Evolutionary conservation across 352 stramenopile species (phyloP), one percentile per base, ranked within the genome.

Genomic region (Hyaloperonospora brassicae): DNA sequence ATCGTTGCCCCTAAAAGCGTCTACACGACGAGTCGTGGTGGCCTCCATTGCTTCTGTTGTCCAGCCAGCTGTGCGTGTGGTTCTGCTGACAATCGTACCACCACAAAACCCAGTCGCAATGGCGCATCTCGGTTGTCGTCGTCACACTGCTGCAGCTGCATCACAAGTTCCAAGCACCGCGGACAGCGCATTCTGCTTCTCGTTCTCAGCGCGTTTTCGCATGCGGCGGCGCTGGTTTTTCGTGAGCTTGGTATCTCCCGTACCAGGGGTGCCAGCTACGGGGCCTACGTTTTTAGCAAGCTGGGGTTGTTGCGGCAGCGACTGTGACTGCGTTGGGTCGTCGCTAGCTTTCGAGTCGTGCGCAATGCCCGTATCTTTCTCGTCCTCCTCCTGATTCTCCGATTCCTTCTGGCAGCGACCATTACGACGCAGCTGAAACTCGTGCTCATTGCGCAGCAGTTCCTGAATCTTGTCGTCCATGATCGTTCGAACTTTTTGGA

Each of bases 221-320:
- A 87, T 72, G 14, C 81, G 81, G 6, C 79, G 81, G 36, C 81
- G 78, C 66, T 87, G 76, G 62, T 89, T 91, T 69, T 91, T 91
- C 41, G 69, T 84, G 23, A 91, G 63, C 49, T 87, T 88, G 14
- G 55, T 42, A 17, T 68, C 54, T 3, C 60, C 63, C 34, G 71
- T 72, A 3, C 53, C 65, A 2, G 63, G 62, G 0, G 66, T 67
- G 9, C 62, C 65, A 35, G 76, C 79, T 0, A 86, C 66, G 10
- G 74, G 74, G 5, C 53, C 46, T 0, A 46, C 27, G 35, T 24
- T 44, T 36, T 67, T 66, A 4, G 50, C 1, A 3, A 11, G 25
- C 40, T 54, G 61, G 27, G 52, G 47, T 25, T 55, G 55, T 39
- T 54, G 57, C 12, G 42, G 48, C 11, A 57, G 21, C 21, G 48